Evolutionary conservation across 2,329 filamentous ascomycete genomes (phyloP).

Genomic region (Kalmusia sp.): DNA sequence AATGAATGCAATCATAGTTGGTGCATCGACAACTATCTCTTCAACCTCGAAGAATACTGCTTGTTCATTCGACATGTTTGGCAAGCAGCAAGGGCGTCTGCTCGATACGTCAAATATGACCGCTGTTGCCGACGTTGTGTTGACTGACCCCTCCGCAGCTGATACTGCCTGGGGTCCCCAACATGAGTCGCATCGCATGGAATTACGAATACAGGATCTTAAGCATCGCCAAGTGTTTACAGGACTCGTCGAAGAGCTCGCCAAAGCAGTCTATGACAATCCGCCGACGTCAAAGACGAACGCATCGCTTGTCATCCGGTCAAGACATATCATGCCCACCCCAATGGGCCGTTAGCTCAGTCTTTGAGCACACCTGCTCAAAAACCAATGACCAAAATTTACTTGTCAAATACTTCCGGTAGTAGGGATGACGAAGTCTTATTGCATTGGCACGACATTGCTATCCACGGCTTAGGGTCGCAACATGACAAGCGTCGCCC

Average conservation of each 20-base stretch:
- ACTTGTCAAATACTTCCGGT: too few relatives aligned
- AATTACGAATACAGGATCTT: background rate
- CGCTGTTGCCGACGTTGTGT: background rate
- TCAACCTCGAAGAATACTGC: conserved; percentile 2
- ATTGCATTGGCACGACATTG: too few relatives aligned
- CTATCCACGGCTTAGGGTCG: too few relatives aligned
- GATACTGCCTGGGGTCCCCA: background rate
- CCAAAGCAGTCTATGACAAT: background rate
- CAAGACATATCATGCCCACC: too few relatives aligned
- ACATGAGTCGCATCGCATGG: background rate
- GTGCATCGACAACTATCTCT: background rate
- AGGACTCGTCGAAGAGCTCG: conserved; percentile 3
- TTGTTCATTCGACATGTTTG: background rate
- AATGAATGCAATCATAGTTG: background rate
- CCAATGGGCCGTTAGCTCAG: too few relatives aligned
- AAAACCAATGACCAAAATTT: too few relatives aligned
- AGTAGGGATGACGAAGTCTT: too few relatives aligned
- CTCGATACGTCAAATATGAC: conserved; percentile 9
- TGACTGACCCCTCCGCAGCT: background rate
- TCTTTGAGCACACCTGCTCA: too few relatives aligned
- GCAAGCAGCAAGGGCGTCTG: conserved; percentile 3
- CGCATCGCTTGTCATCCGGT: too few relatives aligned
- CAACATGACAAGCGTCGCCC: too few relatives aligned
- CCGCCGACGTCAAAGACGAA: too few relatives aligned
- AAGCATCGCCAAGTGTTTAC: conserved; percentile 1